These are phyloP conservation scores for Naegleria gruberi DNA, from an alignment of 208 protist genomes.

Conservation along the genomic window DNA sequence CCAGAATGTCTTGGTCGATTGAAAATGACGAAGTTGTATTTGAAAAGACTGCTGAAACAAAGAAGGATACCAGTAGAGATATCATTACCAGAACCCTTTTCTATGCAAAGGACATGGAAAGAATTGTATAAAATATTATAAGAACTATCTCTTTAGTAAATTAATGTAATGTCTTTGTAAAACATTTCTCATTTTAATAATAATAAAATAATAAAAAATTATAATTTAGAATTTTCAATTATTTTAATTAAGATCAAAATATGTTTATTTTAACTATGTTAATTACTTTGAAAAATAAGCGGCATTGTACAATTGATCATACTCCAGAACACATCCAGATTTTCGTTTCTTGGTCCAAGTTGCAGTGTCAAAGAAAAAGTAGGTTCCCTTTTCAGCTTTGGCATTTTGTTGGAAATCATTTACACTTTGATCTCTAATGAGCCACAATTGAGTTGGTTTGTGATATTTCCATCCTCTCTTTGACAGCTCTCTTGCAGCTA, in stretches of 20 bases:
- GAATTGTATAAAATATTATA: constrained; percentile 31
- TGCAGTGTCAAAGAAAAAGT: background rate
- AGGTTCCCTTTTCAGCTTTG: background rate
- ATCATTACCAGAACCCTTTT: constrained; percentile 26
- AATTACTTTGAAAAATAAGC: background rate
- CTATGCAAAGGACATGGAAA: constrained; percentile 37
- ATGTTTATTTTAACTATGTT: background rate
- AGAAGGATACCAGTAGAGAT: background rate
- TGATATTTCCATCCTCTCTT: constrained; percentile 79
- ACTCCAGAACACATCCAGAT: background rate
- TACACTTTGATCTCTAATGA: constrained; percentile 28
- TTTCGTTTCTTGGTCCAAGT: constrained; percentile 19
- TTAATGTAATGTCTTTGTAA: background rate
- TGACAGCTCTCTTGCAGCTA: constrained; percentile 76
- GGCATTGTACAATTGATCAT: background rate
- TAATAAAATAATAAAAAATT: background rate
- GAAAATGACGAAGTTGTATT: constrained; percentile 13
- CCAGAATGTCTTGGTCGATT: constrained; percentile 3
- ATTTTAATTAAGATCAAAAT: background rate
- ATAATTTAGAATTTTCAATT: background rate
- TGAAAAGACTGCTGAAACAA: background rate
- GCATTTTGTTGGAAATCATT: background rate
- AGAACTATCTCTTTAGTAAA: background rate
- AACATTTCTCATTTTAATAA: background rate
- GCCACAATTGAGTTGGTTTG: constrained; percentile 62